These are phyloP conservation scores for Aspergillus conjunctus DNA, from an alignment of 495 filamentous ascomycete species.

Conservation along the genomic window DNA sequence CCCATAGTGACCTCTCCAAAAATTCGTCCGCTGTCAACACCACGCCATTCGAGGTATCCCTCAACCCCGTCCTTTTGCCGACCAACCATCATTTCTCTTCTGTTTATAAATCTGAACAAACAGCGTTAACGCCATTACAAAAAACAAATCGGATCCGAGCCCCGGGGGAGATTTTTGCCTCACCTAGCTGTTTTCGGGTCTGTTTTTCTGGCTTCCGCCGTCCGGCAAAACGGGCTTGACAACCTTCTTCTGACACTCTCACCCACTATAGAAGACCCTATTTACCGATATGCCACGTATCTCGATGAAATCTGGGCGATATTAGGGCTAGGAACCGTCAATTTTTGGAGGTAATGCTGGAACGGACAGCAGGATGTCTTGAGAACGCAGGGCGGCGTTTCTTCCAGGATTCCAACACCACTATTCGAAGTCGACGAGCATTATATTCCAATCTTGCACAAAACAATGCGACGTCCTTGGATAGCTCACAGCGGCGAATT, in stretches of 20 bases:
- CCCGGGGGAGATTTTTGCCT: neutral
- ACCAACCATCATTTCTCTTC: neutral
- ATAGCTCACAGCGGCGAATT: constrained; percentile 54
- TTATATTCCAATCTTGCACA: constrained; percentile 70
- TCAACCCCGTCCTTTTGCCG: neutral
- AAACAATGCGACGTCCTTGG: constrained; percentile 59
- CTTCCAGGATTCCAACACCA: constrained; percentile 57
- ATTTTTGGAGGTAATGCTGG: constrained; percentile 71
- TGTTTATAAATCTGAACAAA: neutral
- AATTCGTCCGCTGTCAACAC: constrained; percentile 24
- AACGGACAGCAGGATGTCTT: constrained; percentile 76
- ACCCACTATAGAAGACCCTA: constrained; percentile 3
- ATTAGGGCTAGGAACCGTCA: constrained; percentile 41
- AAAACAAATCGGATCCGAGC: neutral
- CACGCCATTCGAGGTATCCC: neutral
- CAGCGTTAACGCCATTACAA: neutral
- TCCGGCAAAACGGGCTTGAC: neutral
- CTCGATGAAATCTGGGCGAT: constrained; percentile 29
- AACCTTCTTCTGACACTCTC: constrained; percentile 19
- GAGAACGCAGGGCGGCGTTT: constrained; percentile 73
- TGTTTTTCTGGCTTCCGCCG: constrained; percentile 23
- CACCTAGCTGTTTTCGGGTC: constrained; percentile 17
- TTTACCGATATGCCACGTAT: constrained; percentile 35
- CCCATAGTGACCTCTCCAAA: constrained; percentile 20
- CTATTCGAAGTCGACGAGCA: constrained; percentile 57